Evolutionary conservation across 805 yeast genomes (phyloP), one percentile per base, ranked within the genome.

Genomic region (Allodekkera sacchari): DNA sequence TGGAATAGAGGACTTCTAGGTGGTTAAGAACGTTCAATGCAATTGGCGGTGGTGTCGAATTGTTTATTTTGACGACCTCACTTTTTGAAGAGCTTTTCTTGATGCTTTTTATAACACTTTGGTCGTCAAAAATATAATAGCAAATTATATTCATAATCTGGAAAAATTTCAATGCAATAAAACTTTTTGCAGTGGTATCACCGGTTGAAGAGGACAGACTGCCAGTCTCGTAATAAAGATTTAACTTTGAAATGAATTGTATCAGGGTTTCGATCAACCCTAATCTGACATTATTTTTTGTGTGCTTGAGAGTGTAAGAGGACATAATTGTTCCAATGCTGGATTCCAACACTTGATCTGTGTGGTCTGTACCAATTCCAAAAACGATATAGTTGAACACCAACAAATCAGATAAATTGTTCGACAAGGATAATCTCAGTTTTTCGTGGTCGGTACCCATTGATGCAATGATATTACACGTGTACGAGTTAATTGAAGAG

Each of bases 391-490:
- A 49, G 24, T 50, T 45, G 43, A 50, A 59, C 9, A 52, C 51
- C 8, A 59, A 36, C 25, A 59, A 35, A 35, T 55, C 61, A 1
- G 61, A 37, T 7, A 57, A 20, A 26, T 52, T 52, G 31, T 50
- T 57, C 1, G 61, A 40, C 8, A 51, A 9, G 2, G 53, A 39
- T 5, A 56, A 28, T 35, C 60, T 43, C 18, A 56, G 33, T 20
- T 51, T 44, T 28, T 53, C 50, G 31, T 43, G 46, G 21, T 45
- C 45, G 2, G 60, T 50, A 17, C 50, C 48, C 47, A 55, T 43
- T 3, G 45, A 35, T 7, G 28, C 6, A 9, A 56, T 37, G 3
- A 54, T 24, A 12, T 39, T 37, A 14, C 18, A 19, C 8, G 39
- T 30, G 18, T 52, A 34, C 3, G 46, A 35, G n/a, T 33, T 27